Percentiles rank a stretch among this genome's conserved stretches.
Evolutionary conservation across 257 asterid genomes (phyloP).

Genomic region (Solanum paucissectum): DNA sequence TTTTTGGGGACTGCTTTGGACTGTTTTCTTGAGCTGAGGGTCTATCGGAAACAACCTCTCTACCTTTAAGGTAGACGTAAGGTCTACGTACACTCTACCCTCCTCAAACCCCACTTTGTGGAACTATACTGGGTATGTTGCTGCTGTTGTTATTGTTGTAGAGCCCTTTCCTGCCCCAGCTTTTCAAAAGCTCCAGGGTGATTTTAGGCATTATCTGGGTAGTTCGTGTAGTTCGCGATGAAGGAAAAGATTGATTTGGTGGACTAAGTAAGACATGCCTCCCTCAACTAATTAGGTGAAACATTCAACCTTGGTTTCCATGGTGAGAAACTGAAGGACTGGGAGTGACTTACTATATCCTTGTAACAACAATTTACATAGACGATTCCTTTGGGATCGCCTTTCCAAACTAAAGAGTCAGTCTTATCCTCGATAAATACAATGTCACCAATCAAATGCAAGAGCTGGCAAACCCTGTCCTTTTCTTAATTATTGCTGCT

Average conservation of each 20-base stretch:
- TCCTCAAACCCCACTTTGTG: neutral
- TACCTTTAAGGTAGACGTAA: neutral
- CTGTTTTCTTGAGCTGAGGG: neutral
- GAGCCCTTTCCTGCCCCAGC: neutral
- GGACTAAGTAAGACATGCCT: neutral
- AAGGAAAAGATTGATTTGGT: neutral
- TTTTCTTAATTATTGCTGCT: neutral
- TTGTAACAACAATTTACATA: neutral
- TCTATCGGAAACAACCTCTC: neutral
- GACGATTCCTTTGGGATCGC: neutral
- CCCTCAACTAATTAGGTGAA: neutral
- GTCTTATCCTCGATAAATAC: neutral
- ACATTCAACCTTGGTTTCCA: neutral
- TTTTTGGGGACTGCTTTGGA: neutral
- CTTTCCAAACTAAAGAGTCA: neutral
- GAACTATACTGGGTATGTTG: neutral
- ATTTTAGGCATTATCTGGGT: neutral
- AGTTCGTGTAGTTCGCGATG: neutral
- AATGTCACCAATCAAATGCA: neutral
- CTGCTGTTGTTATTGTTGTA: neutral
- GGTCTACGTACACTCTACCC: neutral
- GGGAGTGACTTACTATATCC: neutral
- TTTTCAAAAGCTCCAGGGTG: neutral
- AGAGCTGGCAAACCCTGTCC: neutral
- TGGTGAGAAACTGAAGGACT: neutral